Evolutionary conservation across 306 rosid species (phyloP).

Genomic region (Pachyrhizus erosus): DNA sequence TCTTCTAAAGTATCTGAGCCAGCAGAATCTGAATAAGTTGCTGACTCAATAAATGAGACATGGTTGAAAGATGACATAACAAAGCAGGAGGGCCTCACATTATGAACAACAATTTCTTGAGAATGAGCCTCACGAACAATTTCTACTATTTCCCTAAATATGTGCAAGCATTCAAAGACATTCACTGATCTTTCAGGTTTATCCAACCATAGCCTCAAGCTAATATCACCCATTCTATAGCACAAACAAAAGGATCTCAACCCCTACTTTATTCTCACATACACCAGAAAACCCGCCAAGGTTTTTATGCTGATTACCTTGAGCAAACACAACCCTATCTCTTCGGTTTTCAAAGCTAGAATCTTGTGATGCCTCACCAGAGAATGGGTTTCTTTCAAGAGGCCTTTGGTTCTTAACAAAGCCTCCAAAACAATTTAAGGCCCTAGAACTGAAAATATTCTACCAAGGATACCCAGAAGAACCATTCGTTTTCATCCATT

Average conservation of each 20-base stretch:
- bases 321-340: slow-evolving; percentile 51
- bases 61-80: slow-evolving; percentile 80
- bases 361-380: slow-evolving; percentile 49
- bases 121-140: slow-evolving; percentile 74
- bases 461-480: slow-evolving; percentile 67
- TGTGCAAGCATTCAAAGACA: slow-evolving; percentile 71
- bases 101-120: slow-evolving; percentile 79
- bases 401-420: slow-evolving; percentile 50
- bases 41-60: slow-evolving; percentile 78
- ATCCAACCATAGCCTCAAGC: slow-evolving; percentile 89
- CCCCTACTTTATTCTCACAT: slow-evolving; percentile 50
- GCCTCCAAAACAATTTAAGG: slow-evolving; percentile 54
- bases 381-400: slow-evolving; percentile 43
- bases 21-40: slow-evolving; percentile 76
- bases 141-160: slow-evolving; percentile 80
- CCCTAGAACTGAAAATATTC: slow-evolving; percentile 56
- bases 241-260: slow-evolving; percentile 55
- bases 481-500: slow-evolving; percentile 68
- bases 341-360: slow-evolving; percentile 47
- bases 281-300: slow-evolving; percentile 62
- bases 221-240: slow-evolving; percentile 67
- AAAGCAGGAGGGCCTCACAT: slow-evolving; percentile 87
- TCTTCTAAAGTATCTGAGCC: slow-evolving; percentile 70
- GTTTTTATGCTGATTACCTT: slow-evolving; percentile 32
- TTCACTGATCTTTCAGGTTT: slow-evolving; percentile 70